phyloP scores from a whole-genome alignment of 140 eudicot species.

The Senecio squalidus region DNA sequence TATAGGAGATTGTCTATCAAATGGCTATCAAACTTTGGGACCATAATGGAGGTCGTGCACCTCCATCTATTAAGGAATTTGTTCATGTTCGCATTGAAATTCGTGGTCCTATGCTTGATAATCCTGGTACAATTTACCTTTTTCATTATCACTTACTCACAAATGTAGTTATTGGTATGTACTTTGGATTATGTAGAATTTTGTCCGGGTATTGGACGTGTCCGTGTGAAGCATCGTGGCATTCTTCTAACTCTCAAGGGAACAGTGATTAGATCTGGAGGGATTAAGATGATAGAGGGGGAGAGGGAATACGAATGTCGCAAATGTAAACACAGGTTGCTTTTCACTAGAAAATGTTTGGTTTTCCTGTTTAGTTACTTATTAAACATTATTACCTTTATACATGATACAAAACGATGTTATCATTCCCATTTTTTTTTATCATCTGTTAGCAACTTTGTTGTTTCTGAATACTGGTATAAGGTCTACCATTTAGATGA shows the following conservation, averaged over 20 bases:
- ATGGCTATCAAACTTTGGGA: constrained; percentile 8
- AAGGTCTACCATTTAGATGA: not conserved
- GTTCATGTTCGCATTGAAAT: constrained; percentile 72
- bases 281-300: constrained; percentile 92
- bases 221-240: constrained; percentile 91
- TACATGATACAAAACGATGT: constrained; percentile 3
- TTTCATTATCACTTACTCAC: not conserved
- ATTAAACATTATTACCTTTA: not conserved
- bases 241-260: constrained; percentile 91
- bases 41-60: constrained; percentile 19
- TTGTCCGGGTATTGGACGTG: constrained; percentile 85
- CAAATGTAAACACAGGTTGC: constrained; percentile 74
- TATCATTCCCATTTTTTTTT: constrained; percentile 2
- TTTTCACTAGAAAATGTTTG: constrained; percentile 5
- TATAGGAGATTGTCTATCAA: constrained; percentile 30
- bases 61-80: constrained; percentile 47
- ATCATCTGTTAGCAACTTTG: constrained; percentile 5
- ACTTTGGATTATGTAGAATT: constrained; percentile 41
- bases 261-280: constrained; percentile 89
- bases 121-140: constrained; percentile 47
- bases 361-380: constrained; percentile 1
- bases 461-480: constrained; percentile 6
- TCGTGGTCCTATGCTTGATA: constrained; percentile 74
- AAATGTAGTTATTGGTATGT: constrained; percentile 4
- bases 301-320: constrained; percentile 76